Evolutionary conservation across 129 eudicot species (phyloP), one percentile per base, ranked within the genome.

Genomic region (Cynara cardunculus): DNA sequence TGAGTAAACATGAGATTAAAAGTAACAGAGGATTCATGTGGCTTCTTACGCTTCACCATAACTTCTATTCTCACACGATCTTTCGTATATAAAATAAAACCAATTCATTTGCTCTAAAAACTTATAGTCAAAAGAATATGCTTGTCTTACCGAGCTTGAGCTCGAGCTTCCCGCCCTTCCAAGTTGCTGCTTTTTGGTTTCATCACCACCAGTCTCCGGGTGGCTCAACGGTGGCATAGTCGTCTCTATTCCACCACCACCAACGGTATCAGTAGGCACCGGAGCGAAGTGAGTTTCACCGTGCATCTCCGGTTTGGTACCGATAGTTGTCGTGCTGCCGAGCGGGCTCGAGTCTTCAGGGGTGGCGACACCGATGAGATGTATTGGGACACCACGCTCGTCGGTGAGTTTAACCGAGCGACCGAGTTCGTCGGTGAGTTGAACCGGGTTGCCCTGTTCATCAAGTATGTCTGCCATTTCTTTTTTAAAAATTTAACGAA

Each of bases 381-480:
- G 94, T 69, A 91, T 85, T 28, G 98, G 94, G 68, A 82, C 81
- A 25, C 96, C 97, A 27, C 81, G 78, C 79, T 90, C 97, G 30
- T 90, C 97, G 7, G 91, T 92, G 22, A 88, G 90, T 69, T 75
- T 84, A 74, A 92, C 91, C 8, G 87, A 91, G 14, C 83, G 80
- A 2, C 97, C 97, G 30, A 28, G 80, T 65, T 90, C 87, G 75
- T 91, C 98, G 4, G 96, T 89, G 70, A 90, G 89, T 78, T 86
- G 94, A 65, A 93, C 86, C 13, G 93, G 97, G 80, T 90, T 87
- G 26, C 97, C 96, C 5, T 73, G 81, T 83, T 88, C 92, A 46
- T 93, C 97, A 49, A 87, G 75, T 46, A 93, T 46, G 75, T 90
- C 91, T n/a, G 94, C 92, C 94, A 89, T 86, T 37, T 35, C 21